These are phyloP conservation scores for Ogataea degrootiae DNA, from an alignment of 805 yeast species.

Conservation along the genomic window DNA sequence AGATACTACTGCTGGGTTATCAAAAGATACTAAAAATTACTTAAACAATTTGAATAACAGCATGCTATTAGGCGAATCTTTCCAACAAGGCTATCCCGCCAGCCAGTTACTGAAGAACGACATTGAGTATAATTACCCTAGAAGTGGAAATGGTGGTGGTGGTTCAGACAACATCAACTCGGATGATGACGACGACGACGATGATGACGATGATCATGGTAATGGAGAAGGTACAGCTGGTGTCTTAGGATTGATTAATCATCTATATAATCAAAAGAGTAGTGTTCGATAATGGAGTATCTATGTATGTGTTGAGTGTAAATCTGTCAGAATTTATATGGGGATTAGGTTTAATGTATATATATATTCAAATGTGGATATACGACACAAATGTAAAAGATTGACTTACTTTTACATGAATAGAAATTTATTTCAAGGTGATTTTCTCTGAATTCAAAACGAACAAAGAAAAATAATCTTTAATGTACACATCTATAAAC, in stretches of 20 bases:
- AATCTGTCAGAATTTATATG: not conserved
- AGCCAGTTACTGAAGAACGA: constrained; percentile 19
- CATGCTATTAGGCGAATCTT: constrained; percentile 39
- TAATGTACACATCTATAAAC: too few relatives aligned
- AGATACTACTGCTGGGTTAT: constrained; percentile 27
- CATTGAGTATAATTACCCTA: constrained; percentile 1
- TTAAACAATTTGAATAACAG: constrained; percentile 26
- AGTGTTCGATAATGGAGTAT: constrained; percentile 7
- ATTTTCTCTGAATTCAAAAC: too few relatives aligned
- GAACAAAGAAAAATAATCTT: too few relatives aligned
- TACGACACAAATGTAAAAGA: not conserved
- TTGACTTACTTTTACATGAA: too few relatives aligned
- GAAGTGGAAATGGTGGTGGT: not conserved
- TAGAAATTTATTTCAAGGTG: too few relatives aligned
- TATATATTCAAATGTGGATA: not conserved
- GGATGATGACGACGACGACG: constrained; percentile 14
- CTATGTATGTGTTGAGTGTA: too few relatives aligned
- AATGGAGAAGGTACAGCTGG: constrained; percentile 33
- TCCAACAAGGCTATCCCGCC: constrained; percentile 33
- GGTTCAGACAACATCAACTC: not conserved
- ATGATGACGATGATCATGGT: constrained; percentile 30
- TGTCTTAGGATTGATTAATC: constrained; percentile 71
- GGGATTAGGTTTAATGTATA: too few relatives aligned
- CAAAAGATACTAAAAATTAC: constrained; percentile 19
- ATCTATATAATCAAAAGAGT: constrained; percentile 57